These are phyloP conservation scores for Centrapalus pauciflorus DNA, from an alignment of 129 eudicot species.

Conservation along the genomic window DNA sequence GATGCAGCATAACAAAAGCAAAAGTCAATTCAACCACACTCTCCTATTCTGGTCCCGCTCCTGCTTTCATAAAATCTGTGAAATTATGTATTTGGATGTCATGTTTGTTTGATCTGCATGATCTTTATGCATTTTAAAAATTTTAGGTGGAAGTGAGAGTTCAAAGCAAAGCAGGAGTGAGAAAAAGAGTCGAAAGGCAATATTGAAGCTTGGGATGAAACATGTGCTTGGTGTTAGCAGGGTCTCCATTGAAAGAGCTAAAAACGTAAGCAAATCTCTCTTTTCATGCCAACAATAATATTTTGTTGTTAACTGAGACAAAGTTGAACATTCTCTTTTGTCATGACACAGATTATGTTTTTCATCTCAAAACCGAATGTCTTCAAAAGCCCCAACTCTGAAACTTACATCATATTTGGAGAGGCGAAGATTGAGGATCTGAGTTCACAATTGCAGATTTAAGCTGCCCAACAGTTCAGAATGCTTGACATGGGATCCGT, in stretches of 20 bases:
- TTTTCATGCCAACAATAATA: too few species aligned
- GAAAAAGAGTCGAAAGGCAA: constrained; percentile 88
- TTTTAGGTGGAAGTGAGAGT: constrained; percentile 44
- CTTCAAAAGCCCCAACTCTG: constrained; percentile 87
- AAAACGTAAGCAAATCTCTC: constrained; percentile 42
- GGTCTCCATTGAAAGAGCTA: constrained; percentile 80
- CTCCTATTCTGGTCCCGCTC: too few species aligned
- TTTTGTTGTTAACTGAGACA: too few species aligned
- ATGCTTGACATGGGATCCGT: constrained; percentile 63
- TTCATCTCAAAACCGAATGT: constrained; percentile 88
- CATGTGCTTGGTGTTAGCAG: constrained; percentile 67
- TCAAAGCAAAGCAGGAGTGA: constrained; percentile 84
- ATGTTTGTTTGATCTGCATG: background rate
- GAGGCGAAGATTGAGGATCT: constrained; percentile 88
- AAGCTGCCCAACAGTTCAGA: constrained; percentile 83
- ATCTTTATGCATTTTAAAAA: background rate
- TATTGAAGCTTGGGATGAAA: constrained; percentile 88
- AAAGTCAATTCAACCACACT: too few species aligned
- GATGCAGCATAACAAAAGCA: too few species aligned
- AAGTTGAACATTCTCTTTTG: too few species aligned
- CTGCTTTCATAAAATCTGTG: too few species aligned
- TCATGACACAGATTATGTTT: constrained; percentile 51
- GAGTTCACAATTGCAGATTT: constrained; percentile 82
- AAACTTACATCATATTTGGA: constrained; percentile 80
- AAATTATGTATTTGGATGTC: too few species aligned